Evolutionary conservation across 495 filamentous ascomycete genomes (phyloP).

Genomic region (Hyaloscypha variabilis): DNA sequence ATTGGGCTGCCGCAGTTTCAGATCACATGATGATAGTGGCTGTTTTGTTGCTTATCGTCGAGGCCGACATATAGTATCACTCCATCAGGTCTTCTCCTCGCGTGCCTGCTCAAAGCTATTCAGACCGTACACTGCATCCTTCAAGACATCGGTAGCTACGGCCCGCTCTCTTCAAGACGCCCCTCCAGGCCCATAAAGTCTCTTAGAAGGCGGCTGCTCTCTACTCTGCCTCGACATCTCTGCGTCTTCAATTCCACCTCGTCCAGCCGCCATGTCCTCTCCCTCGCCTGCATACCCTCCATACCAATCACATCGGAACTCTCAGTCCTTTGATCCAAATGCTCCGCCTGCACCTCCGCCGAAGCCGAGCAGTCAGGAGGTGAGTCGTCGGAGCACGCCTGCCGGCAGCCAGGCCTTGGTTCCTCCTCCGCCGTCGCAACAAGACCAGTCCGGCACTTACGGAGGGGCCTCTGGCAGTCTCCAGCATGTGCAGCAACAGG

Average conservation of each 20-base stretch:
- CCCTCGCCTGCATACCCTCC: slow-evolving; percentile 25
- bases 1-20: too few relatives aligned
- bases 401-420: slow-evolving; percentile 35
- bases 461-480: slow-evolving; percentile 14
- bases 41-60: too few relatives aligned
- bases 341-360: slow-evolving; percentile 72
- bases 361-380: slow-evolving; percentile 70
- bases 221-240: background rate
- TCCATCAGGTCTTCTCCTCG: too few relatives aligned
- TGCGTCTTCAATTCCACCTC: too few relatives aligned
- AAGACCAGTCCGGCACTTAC: slow-evolving; percentile 30
- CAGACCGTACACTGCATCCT: too few relatives aligned
- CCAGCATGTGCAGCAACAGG: slow-evolving; percentile 22
- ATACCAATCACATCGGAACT: slow-evolving; percentile 29
- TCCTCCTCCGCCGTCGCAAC: slow-evolving; percentile 44
- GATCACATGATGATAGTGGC: too few relatives aligned
- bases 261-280: slow-evolving; percentile 23
- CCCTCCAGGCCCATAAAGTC: too few relatives aligned
- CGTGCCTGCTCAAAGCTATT: too few relatives aligned
- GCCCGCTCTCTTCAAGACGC: too few relatives aligned
- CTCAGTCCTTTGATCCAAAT: slow-evolving; percentile 42
- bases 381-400: slow-evolving; percentile 67
- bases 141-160: too few relatives aligned
- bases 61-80: too few relatives aligned
- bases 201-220: too few relatives aligned